Evolutionary conservation across 1,139 yeast species (phyloP).

Genomic region (Kodamaea suecica): DNA sequence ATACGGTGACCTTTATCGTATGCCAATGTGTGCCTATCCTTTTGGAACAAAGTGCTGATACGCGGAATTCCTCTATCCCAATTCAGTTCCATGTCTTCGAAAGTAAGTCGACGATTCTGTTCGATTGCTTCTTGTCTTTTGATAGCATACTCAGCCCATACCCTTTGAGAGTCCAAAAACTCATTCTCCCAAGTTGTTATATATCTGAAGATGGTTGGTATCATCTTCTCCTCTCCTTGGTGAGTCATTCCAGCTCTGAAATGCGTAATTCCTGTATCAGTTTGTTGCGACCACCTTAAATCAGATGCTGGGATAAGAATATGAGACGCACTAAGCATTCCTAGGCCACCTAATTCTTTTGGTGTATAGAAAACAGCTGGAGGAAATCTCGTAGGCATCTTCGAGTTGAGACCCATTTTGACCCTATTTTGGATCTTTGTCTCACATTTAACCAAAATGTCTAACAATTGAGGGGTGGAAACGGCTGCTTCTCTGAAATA

Average conservation of each 20-base stretch:
- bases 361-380: constrained; percentile 99
- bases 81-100: constrained; percentile 88
- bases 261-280: constrained; percentile 92
- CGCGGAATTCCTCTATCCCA: constrained; percentile 99
- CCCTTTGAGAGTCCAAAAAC: constrained; percentile 88
- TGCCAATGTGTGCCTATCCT: constrained; percentile 91
- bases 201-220: constrained; percentile 92
- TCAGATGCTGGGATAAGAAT: constrained; percentile 93
- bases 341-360: constrained; percentile 93
- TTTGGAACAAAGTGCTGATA: constrained; percentile 90
- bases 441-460: constrained; percentile 83
- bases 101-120: constrained; percentile 80
- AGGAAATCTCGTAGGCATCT: constrained; percentile 98
- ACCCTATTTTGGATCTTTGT: constrained; percentile 93
- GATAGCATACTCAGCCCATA: constrained; percentile 96
- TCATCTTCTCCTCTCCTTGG: constrained; percentile 64
- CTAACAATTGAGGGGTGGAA: constrained; percentile 74
- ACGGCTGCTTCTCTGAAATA: constrained; percentile 93
- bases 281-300: constrained; percentile 85
- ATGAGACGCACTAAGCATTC: constrained; percentile 97
- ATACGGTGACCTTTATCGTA: constrained; percentile 92
- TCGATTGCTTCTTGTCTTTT: constrained; percentile 85
- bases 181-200: constrained; percentile 97
- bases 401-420: constrained; percentile 91
- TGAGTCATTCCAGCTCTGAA: constrained; percentile 93